These are phyloP conservation scores for Aspergillus chevalieri DNA, from an alignment of 2,329 filamentous ascomycete genomes.

Conservation along the genomic window DNA sequence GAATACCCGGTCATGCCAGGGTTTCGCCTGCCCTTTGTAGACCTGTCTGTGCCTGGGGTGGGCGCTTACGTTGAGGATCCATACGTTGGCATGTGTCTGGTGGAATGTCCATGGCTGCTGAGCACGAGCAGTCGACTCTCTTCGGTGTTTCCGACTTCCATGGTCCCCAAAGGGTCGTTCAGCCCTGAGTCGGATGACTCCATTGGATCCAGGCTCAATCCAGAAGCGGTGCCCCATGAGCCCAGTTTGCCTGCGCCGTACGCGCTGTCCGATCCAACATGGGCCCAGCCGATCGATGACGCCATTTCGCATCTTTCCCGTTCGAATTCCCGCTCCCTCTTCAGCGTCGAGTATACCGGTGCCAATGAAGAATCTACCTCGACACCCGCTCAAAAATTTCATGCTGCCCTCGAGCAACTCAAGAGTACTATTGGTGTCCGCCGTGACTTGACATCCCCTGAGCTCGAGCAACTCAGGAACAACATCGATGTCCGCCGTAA, in stretches of 20 bases:
- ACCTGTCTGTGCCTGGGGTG: too few relatives aligned
- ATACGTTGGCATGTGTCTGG: conserved; percentile 16
- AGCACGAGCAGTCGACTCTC: background rate
- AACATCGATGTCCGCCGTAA: background rate
- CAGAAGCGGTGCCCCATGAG: background rate
- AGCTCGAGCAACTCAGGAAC: conserved; percentile 4
- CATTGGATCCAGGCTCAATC: background rate
- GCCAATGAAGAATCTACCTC: too few relatives aligned
- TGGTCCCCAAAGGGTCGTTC: background rate
- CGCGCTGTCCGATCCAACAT: background rate
- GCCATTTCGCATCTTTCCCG: background rate
- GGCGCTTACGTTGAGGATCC: too few relatives aligned
- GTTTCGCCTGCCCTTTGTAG: too few relatives aligned
- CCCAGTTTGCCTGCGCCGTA: background rate
- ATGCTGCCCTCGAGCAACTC: conserved; percentile 8
- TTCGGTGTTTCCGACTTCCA: background rate
- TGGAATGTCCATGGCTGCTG: conserved; percentile 1
- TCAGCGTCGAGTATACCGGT: too few relatives aligned
- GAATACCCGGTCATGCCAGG: too few relatives aligned
- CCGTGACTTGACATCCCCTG: background rate
- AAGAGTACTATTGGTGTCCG: conserved; percentile 2
- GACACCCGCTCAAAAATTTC: background rate
- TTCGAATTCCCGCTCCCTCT: too few relatives aligned
- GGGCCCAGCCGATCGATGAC: background rate
- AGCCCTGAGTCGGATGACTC: background rate